Evolutionary conservation across 139 green algal genomes (phyloP).

Genomic region (Gonium pectorale): DNA sequence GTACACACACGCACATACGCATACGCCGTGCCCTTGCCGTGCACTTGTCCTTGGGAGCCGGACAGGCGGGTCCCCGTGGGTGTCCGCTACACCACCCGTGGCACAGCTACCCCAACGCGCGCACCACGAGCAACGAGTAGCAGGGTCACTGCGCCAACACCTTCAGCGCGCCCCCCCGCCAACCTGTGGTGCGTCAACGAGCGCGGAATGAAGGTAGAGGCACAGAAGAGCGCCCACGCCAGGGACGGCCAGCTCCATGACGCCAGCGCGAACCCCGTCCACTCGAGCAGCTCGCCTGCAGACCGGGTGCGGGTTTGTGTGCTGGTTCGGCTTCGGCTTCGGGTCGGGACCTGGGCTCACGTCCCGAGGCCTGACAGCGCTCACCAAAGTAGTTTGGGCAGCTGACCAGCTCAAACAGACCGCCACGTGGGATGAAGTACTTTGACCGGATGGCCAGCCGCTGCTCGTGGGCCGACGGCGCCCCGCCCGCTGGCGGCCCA

Average conservation of each 20-base stretch:
- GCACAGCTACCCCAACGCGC: not conserved
- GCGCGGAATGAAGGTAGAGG: conserved; percentile 37
- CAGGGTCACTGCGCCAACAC: not conserved
- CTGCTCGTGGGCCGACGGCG: not conserved
- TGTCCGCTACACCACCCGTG: not conserved
- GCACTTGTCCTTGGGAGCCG: not conserved
- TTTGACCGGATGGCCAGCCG: not conserved
- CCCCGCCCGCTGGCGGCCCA: not conserved
- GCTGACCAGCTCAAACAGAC: conserved; percentile 26
- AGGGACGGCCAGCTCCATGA: conserved; percentile 24
- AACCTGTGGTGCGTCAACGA: conserved; percentile 26
- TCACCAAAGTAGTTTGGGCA: conserved; percentile 43
- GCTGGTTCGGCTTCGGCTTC: not conserved
- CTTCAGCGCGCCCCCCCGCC: not conserved
- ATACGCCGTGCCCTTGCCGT: not conserved
- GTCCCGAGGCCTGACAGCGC: no score
- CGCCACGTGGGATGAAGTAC: conserved; percentile 34
- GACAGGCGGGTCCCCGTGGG: not conserved
- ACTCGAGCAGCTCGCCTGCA: conserved; percentile 45
- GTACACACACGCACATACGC: not conserved
- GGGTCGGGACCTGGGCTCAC: no score
- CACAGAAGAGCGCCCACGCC: conserved; percentile 27
- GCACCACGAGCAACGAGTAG: not conserved
- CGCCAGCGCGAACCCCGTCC: conserved; percentile 35
- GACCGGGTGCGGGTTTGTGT: no score